A percentile compares a stretch with the other conserved stretches of the same genome.
These are phyloP conservation scores for Penicillium italicum DNA, from an alignment of 2,329 filamentous ascomycete genomes.

Conservation along the genomic window DNA sequence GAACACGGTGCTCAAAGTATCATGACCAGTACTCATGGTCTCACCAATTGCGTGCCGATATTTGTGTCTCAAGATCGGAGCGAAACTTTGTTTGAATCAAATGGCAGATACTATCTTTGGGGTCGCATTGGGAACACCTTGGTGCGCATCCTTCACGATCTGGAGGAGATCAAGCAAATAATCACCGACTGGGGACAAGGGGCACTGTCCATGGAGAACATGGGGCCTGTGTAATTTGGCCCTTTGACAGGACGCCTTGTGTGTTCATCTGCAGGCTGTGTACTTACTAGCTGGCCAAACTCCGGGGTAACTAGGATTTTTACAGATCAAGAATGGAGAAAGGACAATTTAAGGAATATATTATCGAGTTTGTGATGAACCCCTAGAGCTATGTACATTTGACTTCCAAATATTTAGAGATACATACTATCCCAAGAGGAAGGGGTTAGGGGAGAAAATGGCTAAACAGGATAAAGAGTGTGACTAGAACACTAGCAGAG, in stretches of 20 bases:
- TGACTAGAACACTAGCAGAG: slow-evolving; percentile 6
- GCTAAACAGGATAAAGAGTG: slow-evolving; percentile 2
- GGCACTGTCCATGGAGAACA: background rate
- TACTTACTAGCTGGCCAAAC: background rate
- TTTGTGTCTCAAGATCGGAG: background rate
- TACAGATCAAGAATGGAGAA: background rate
- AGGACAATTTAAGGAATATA: background rate
- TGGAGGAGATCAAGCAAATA: background rate
- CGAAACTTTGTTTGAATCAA: background rate
- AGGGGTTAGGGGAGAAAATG: background rate
- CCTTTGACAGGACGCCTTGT: background rate
- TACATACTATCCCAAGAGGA: slow-evolving; percentile 1
- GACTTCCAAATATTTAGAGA: slow-evolving; percentile 4
- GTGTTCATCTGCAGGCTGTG: background rate
- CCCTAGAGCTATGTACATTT: slow-evolving; percentile 17
- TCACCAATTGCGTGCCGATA: background rate
- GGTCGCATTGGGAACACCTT: background rate
- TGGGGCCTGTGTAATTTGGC: background rate
- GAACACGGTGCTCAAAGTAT: background rate
- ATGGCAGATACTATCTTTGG: background rate
- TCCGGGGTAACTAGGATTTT: background rate
- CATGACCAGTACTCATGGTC: background rate
- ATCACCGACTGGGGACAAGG: background rate
- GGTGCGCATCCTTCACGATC: background rate
- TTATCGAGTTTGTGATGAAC: background rate